Conservation (phyloP, 371 early-diverging fungal genomes). For the Caulochytrium protostelioides region DNA sequence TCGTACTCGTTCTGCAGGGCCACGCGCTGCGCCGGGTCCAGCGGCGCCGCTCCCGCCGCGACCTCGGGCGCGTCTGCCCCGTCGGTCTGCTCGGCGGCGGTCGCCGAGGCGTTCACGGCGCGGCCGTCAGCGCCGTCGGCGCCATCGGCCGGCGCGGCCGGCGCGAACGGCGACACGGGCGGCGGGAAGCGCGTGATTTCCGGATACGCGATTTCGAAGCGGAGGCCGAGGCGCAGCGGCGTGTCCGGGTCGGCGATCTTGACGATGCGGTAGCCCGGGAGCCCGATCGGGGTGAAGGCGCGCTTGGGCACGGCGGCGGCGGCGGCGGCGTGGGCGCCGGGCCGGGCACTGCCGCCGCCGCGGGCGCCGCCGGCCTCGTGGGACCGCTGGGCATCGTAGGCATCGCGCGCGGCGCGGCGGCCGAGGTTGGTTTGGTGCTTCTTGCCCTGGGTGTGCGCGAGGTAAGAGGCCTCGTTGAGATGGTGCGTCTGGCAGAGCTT, state of each 20-base stretch:
- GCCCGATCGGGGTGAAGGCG: slow-evolving; percentile 44
- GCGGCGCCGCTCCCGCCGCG: too few species aligned
- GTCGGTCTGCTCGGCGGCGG: too few species aligned
- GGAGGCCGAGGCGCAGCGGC: slow-evolving; percentile 62
- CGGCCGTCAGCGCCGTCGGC: too few species aligned
- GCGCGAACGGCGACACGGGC: slow-evolving; percentile 1
- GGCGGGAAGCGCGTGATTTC: slow-evolving; percentile 34
- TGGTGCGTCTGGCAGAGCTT: slow-evolving; percentile 86
- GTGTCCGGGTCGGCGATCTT: slow-evolving; percentile 74
- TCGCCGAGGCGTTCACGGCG: too few species aligned
- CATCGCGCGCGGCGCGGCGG: slow-evolving; percentile 77
- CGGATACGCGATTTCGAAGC: slow-evolving; percentile 87
- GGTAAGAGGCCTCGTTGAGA: slow-evolving; percentile 86
- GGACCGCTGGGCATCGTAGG: slow-evolving; percentile 38
- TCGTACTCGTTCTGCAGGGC: too few species aligned
- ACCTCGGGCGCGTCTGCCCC: too few species aligned
- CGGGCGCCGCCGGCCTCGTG: slow-evolving; percentile 17
- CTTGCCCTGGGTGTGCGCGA: slow-evolving; percentile 95
- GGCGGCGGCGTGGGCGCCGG: slow-evolving; percentile 8
- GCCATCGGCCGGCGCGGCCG: too few species aligned
- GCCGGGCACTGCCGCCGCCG: slow-evolving; percentile 1
- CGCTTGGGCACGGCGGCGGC: slow-evolving; percentile 19
- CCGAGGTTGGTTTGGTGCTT: slow-evolving; percentile 93
- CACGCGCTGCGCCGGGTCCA: too few species aligned
- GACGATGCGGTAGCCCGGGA: slow-evolving; percentile 92